Evolutionary conservation across 345 rosid species (phyloP).

Genomic region (Hirschfeldia incana): DNA sequence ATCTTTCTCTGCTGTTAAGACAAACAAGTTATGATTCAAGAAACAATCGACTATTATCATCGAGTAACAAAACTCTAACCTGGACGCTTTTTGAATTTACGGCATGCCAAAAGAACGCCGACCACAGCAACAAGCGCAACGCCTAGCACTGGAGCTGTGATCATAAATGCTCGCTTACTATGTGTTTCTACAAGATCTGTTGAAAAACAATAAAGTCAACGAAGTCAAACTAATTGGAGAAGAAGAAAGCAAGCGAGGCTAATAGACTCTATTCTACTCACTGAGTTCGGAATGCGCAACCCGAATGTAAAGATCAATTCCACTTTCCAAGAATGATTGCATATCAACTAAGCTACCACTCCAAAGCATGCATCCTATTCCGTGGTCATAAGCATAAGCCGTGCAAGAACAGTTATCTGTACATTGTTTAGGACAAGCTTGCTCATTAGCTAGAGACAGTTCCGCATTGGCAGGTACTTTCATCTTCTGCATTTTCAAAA

Average conservation of each 20-base stretch:
- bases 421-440: slow-evolving; percentile 43
- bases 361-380: slow-evolving; percentile 56
- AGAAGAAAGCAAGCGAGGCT: neutral
- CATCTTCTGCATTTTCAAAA: slow-evolving; percentile 40
- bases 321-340: slow-evolving; percentile 11
- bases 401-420: slow-evolving; percentile 50
- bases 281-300: slow-evolving; percentile 44
- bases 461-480: slow-evolving; percentile 48
- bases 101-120: slow-evolving; percentile 29
- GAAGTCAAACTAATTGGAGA: neutral
- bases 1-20: slow-evolving; percentile 12
- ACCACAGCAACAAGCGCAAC: neutral
- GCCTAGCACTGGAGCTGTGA: slow-evolving; percentile 13
- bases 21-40: neutral
- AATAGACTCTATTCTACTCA: neutral
- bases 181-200: neutral
- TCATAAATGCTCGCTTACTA: slow-evolving; percentile 15
- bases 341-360: slow-evolving; percentile 41
- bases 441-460: slow-evolving; percentile 8
- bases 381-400: slow-evolving; percentile 49
- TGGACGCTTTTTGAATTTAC: slow-evolving; percentile 17
- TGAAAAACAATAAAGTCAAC: neutral
- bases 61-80: slow-evolving; percentile 15
- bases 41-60: neutral
- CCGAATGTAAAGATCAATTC: slow-evolving; percentile 41